Base-by-base conservation (phyloP, 768 basidiomycete genomes). In the Mycena filopes region DNA sequence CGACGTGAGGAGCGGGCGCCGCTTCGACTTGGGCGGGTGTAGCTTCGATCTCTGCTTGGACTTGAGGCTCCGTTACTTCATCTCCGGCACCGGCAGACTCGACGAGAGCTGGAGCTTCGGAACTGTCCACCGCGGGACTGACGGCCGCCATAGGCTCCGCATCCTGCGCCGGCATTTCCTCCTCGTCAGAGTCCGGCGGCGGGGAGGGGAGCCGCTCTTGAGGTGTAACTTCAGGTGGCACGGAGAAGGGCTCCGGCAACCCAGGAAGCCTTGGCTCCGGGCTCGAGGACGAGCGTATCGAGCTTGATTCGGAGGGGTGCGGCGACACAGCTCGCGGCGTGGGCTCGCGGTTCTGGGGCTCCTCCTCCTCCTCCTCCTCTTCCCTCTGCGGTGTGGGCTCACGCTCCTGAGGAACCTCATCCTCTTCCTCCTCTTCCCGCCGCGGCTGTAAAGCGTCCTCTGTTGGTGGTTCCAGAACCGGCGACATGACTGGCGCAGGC, bases 271-370 rank as follows among this genome's bases (percentile, higher is more conserved):
- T 60, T 20, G 64, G 64, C 28, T 69, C 68, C 25, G 68, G 68
- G 36, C 68, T 69, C 18, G 68, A 69, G 36, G 68, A 69, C 1
- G 68, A 69, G 13, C 68, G 60, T n/a, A 69, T 69, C 11, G 67
- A 68, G 28, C 63, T 61, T 23, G 66, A 68, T 26, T 64, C 62
- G 15, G 56, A 56, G 36, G 36, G 36, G 8, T 45, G 47, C 15
- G 55, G 42, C 9, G 55, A 51, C 29, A 28, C 42, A 13, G 63
- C 5, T 23, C 49, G 54, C 11, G 53, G 47, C 23, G 62, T 8
- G 26, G 51, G 28, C 4, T 29, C 40, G n/a, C 36, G 50, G 36
- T 59, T 29, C 36, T 36, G 36, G 10, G 4, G 36, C 15, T 36
- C 36, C 36, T 36, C 36, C 12, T 33, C 33, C 33, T 33, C 33